Conservation (phyloP, 73 alveolate species). For the Symbiodinium pilosum region DNA sequence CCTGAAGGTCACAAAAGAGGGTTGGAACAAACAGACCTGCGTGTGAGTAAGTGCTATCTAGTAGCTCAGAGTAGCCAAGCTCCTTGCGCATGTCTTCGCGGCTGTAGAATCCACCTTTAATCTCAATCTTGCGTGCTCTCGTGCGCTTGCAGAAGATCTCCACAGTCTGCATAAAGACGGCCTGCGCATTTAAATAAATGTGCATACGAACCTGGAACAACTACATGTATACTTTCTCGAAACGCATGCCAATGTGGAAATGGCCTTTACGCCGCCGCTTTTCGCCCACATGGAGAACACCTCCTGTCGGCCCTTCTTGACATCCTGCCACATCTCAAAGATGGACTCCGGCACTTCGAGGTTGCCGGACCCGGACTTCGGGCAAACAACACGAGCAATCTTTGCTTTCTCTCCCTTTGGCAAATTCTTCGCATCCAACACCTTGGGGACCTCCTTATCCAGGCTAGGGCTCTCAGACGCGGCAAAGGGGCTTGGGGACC, state of each 20-base stretch:
- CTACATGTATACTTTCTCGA: too few relatives aligned
- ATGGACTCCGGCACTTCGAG: conserved; percentile 52
- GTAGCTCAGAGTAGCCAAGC: not conserved
- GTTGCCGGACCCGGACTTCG: not conserved
- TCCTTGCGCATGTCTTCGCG: conserved; percentile 40
- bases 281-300: conserved; percentile 34
- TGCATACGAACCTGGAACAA: too few relatives aligned
- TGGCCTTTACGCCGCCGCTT: conserved; percentile 38
- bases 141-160: not conserved
- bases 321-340: conserved; percentile 4
- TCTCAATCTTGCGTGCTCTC: not conserved
- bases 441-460: too few relatives aligned
- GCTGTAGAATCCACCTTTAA: conserved; percentile 56
- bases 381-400: not conserved
- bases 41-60: too few relatives aligned
- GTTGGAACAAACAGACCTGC: too few relatives aligned
- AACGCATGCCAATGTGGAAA: too few relatives aligned
- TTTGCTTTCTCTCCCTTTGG: not conserved
- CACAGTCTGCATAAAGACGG: conserved; percentile 25
- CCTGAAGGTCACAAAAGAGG: too few relatives aligned
- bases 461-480: too few relatives aligned
- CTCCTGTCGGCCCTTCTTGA: not conserved
- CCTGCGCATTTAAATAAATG: not conserved
- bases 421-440: not conserved
- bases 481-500: too few relatives aligned